A percentile compares a stretch with the other conserved stretches of the same genome.
These are phyloP conservation scores for Colletotrichum tabaci DNA, from an alignment of 2,329 filamentous ascomycete species.

Conservation along the genomic window DNA sequence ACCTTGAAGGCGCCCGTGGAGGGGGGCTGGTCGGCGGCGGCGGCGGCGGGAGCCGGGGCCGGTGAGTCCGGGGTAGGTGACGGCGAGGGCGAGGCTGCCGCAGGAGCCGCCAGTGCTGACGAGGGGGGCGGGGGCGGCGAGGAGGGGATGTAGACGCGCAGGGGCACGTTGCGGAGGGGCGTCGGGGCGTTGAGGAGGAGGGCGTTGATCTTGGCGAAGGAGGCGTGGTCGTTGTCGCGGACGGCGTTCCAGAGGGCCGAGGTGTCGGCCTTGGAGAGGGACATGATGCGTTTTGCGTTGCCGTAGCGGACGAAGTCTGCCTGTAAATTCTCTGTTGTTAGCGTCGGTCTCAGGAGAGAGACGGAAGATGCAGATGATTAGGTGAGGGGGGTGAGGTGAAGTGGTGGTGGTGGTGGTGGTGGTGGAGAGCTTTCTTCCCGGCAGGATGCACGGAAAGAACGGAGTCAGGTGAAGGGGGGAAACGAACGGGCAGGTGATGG, in stretches of 20 bases:
- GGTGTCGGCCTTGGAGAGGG: conserved; percentile 86
- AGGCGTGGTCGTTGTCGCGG: conserved; percentile 79
- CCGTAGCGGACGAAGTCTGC: conserved; percentile 92
- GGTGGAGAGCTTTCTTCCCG: not conserved
- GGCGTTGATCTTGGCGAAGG: conserved; percentile 82
- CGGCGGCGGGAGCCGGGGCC: not conserved
- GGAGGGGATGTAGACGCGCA: conserved; percentile 87
- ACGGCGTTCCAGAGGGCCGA: conserved; percentile 87
- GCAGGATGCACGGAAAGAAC: not conserved
- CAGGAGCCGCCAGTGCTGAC: not conserved
- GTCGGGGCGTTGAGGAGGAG: conserved; percentile 83
- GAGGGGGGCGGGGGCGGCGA: conserved; percentile 51
- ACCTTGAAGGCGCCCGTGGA: conserved; percentile 74
- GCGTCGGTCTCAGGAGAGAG: not conserved
- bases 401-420: not conserved
- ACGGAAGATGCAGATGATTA: not conserved
- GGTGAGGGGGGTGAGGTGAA: not conserved
- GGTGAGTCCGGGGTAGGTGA: conserved; percentile 1
- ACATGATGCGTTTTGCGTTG: conserved; percentile 92
- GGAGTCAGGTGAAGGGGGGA: no score
- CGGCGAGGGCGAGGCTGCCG: conserved; percentile 36
- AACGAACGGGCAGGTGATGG: conserved; percentile 1
- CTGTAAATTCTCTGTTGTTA: conserved; percentile 49
- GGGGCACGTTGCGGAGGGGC: conserved; percentile 85
- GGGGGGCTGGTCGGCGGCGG: conserved; percentile 42